A percentile compares a stretch with the other conserved stretches of the same genome.
phyloP scores from a whole-genome alignment of 73 alveolate genomes.

The Urostyla sp. region DNA sequence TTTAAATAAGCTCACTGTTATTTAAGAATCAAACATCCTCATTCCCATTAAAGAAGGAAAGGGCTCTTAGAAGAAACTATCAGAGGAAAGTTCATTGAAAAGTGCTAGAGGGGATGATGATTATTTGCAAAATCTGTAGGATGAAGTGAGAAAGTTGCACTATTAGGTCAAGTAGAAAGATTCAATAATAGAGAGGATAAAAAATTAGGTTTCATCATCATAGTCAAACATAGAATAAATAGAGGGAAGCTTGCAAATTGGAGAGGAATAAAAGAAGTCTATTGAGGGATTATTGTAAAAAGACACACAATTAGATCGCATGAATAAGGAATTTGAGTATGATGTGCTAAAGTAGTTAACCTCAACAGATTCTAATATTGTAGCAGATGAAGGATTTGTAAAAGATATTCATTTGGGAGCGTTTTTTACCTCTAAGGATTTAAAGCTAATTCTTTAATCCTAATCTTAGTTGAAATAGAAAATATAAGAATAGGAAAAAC shows the following conservation, averaged over 20 bases:
- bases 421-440: background rate
- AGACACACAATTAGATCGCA: background rate
- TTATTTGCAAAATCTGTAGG: background rate
- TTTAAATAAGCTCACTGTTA: constrained; percentile 3
- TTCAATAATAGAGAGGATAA: constrained; percentile 6
- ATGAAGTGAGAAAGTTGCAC: constrained; percentile 27
- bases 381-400: background rate
- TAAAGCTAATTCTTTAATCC: background rate
- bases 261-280: background rate
- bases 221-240: background rate
- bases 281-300: background rate
- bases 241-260: no score
- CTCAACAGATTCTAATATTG: background rate
- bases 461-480: background rate
- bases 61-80: background rate
- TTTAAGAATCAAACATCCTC: constrained; percentile 47
- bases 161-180: constrained; percentile 7
- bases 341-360: background rate
- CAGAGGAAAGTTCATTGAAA: no score
- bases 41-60: constrained; percentile 29
- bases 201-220: background rate
- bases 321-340: background rate
- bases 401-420: background rate
- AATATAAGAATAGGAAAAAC: background rate
- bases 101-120: constrained; percentile 3